Percentiles rank a stretch among this genome's conserved stretches.
Evolutionary conservation across 2,329 filamentous ascomycete species (phyloP).

Genomic region (Penicillium vulpinum): DNA sequence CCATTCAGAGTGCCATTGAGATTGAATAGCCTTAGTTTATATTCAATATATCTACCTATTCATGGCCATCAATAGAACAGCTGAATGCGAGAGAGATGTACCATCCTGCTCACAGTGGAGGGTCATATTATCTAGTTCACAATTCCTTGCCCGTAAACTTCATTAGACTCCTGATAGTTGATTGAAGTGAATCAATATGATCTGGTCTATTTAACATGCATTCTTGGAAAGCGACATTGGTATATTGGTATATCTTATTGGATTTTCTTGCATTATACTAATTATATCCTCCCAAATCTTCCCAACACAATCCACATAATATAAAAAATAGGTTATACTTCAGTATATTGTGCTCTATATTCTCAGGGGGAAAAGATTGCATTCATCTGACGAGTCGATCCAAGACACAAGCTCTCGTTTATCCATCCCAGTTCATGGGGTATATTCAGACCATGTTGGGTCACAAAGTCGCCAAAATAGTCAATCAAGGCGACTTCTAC

Average conservation of each 20-base stretch:
- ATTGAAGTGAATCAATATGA: background rate
- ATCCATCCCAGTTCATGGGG: slow-evolving; percentile 9
- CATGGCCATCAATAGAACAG: background rate
- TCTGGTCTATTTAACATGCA: background rate
- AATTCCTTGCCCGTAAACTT: no score
- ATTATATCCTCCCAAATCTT: no score
- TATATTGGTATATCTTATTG: no score
- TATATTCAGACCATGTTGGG: background rate
- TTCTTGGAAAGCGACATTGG: background rate
- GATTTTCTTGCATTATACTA: no score
- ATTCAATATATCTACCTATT: no score
- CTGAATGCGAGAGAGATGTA: no score
- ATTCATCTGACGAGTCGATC: background rate
- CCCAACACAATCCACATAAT: no score
- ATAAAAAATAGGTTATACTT: background rate
- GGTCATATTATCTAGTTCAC: no score
- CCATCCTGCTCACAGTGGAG: no score
- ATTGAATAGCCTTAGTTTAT: no score
- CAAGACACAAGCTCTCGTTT: slow-evolving; percentile 14
- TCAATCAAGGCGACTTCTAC: slow-evolving; percentile 23
- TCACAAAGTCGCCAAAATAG: slow-evolving; percentile 28
- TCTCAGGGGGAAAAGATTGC: background rate
- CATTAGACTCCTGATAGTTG: no score
- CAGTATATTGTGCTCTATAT: background rate
- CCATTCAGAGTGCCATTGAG: no score